Base-by-base conservation (phyloP, 2,329 filamentous ascomycete species). In the Hymenoscyphus fraxineus region DNA sequence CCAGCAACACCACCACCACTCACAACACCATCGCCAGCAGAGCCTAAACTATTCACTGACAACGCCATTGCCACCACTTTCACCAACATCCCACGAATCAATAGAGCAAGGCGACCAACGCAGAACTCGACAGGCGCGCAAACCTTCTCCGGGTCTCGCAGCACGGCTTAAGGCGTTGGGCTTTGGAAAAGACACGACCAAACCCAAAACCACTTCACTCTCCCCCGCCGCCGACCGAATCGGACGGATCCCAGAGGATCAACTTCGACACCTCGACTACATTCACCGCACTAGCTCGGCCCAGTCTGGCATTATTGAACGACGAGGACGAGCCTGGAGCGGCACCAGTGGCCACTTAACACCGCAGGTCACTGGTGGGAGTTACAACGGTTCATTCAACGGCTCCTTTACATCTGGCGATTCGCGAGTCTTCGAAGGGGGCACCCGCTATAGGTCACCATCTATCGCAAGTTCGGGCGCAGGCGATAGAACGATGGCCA, bases 301-400 rank as follows among this genome's bases (percentile, higher is more conserved):
- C 69, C 67, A 59, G 38, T 74, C 74, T 67, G 80, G 80, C 68
- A 80, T 79, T 69, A 80, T 91, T 71, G 82, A 88, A 76, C 83
- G 88, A 74, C 83, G 88, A 72, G 89, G 89, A 74, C 86, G 87
- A 73, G 84, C 88, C 71, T 92, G 89, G 89, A 90, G 85, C 79
- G 87, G 86, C 75, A 82, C 84, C 74, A 83, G 85, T 74, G 69
- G 70, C 55, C 63, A 66, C 56, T 65, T 73, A 35, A 72, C 70
- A 31, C 73, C 73, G 57, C 73, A 76, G 67, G 61, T 68, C 35
- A 73, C 69, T 32, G 73, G 71, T 32, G 71, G 68, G 2, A 74
- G 69, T 60, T 68, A 65, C 58, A 65, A 57, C 27, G 32, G 54
- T 35, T 57, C 54, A 38, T 51, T 51, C 44, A 19, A 64, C 62